These are phyloP conservation scores for Paralagenidium karlingii DNA, from an alignment of 352 stramenopile genomes.

Conservation along the genomic window DNA sequence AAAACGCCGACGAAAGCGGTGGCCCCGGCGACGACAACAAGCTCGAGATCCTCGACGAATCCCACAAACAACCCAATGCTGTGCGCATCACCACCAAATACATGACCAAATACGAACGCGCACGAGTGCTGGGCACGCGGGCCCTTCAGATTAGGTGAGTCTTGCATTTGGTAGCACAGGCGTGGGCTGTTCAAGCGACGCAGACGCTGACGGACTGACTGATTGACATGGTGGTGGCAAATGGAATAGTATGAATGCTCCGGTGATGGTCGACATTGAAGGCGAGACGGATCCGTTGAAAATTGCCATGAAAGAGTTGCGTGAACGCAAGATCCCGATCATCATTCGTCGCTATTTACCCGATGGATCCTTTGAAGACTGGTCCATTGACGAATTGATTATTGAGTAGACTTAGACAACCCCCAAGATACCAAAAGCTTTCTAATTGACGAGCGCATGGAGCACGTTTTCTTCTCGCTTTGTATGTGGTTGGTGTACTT, in stretches of 20 bases:
- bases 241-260: constrained; percentile 88
- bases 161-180: constrained; percentile 1
- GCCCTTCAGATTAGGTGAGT: constrained; percentile 95
- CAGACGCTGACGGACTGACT: neutral
- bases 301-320: constrained; percentile 99
- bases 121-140: constrained; percentile 95
- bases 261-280: constrained; percentile 93
- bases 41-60: constrained; percentile 72
- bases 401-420: constrained; percentile 91
- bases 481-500: neutral
- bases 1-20: constrained; percentile 30
- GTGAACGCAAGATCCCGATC: constrained; percentile 98
- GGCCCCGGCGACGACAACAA: constrained; percentile 35
- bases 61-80: constrained; percentile 74
- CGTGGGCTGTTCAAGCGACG: neutral
- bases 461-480: no score
- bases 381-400: constrained; percentile 98
- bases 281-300: constrained; percentile 98
- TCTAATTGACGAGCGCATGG: no score
- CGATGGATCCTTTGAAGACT: constrained; percentile 99
- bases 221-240: neutral
- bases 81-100: constrained; percentile 95
- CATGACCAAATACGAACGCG: constrained; percentile 99
- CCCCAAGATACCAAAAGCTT: no score
- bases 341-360: constrained; percentile 99